Percentiles rank a stretch among this genome's conserved stretches.
Evolutionary conservation across 441 rosid genomes (phyloP).

Genomic region (Lepidium campestre): DNA sequence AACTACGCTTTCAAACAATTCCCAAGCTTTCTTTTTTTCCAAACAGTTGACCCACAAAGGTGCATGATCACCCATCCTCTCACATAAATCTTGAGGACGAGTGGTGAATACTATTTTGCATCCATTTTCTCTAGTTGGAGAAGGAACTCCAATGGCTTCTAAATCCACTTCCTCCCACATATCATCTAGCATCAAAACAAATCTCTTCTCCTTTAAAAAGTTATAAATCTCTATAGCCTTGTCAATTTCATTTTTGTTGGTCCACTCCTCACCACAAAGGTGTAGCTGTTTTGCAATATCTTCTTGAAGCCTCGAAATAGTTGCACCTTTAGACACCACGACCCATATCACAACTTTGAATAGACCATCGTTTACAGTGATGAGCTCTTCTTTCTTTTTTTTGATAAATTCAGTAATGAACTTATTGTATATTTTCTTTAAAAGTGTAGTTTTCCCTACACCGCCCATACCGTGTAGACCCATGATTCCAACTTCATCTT

Average conservation of each 20-base stretch:
- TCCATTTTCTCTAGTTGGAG: too few relatives aligned
- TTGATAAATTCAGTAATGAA: too few relatives aligned
- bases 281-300: slow-evolving; percentile 14
- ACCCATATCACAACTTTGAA: too few relatives aligned
- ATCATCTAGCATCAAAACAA: background rate
- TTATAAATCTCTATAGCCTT: background rate
- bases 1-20: background rate
- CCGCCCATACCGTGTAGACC: too few relatives aligned
- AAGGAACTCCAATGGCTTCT: too few relatives aligned
- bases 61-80: slow-evolving; percentile 17
- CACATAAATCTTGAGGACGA: slow-evolving; percentile 21
- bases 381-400: too few relatives aligned
- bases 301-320: slow-evolving; percentile 21
- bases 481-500: too few relatives aligned
- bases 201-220: background rate
- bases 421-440: too few relatives aligned
- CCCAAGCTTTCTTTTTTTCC: background rate
- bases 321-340: too few relatives aligned
- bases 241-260: background rate
- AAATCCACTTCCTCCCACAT: too few relatives aligned
- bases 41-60: slow-evolving; percentile 10
- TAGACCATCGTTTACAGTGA: too few relatives aligned
- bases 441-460: too few relatives aligned
- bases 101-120: background rate
- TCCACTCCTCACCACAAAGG: background rate